These are phyloP conservation scores for Posidonia australis DNA, from an alignment of 106 monocot genomes.

Conservation along the genomic window DNA sequence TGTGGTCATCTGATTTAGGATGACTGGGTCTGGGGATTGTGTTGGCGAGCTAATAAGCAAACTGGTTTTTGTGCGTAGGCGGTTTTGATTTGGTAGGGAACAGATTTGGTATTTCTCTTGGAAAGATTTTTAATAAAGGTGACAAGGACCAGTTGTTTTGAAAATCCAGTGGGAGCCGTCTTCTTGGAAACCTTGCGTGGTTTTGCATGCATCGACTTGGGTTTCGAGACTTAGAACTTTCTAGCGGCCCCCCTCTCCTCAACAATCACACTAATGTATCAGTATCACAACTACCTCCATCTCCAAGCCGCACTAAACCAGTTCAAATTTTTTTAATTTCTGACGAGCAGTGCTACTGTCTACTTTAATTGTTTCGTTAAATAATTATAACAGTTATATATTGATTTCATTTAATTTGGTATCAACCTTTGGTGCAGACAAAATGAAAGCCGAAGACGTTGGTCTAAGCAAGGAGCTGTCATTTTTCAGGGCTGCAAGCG, in stretches of 20 bases:
- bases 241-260: background rate
- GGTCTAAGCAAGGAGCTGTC: conserved; percentile 55
- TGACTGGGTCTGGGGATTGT: too few species aligned
- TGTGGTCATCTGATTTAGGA: too few species aligned
- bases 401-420: background rate
- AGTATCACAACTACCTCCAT: background rate
- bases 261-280: too few species aligned
- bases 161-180: background rate
- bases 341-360: too few species aligned
- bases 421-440: conserved; percentile 30
- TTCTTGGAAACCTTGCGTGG: background rate
- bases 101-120: background rate
- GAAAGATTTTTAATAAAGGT: too few species aligned
- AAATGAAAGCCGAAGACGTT: conserved; percentile 68
- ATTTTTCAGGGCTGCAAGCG: conserved; percentile 38
- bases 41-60: background rate
- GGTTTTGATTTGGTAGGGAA: background rate
- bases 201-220: background rate
- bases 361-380: too few species aligned
- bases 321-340: too few species aligned
- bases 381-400: background rate
- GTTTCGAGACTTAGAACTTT: background rate
- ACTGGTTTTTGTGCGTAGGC: background rate
- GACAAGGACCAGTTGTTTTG: background rate
- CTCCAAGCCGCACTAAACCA: too few species aligned